A percentile compares a stretch with the other conserved stretches of the same genome.
Conservation (phyloP, 305 asterid genomes). For the Petunia hybrid region DNA sequence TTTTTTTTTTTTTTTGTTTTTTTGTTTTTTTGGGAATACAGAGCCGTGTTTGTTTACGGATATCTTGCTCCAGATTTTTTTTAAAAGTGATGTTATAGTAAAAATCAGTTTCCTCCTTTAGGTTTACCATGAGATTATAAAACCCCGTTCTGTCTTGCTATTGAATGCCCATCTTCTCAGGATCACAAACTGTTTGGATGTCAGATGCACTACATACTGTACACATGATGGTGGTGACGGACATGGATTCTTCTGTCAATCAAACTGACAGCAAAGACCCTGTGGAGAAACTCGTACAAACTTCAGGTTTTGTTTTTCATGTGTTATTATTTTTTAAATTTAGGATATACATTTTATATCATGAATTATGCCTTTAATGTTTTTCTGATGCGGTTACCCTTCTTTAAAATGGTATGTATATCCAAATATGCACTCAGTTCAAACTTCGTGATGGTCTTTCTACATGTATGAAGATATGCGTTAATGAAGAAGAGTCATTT, state of each 20-base stretch:
- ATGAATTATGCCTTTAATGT: conserved; percentile 6
- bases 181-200: conserved; percentile 68
- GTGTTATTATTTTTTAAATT: conserved; percentile 24
- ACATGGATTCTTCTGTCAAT: conserved; percentile 51
- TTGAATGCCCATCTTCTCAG: conserved; percentile 54
- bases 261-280: conserved; percentile 52
- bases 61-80: conserved; percentile 5
- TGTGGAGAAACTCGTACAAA: conserved; percentile 46
- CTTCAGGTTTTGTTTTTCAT: conserved; percentile 57
- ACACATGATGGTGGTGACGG: conserved; percentile 63
- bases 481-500: neutral
- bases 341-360: neutral
- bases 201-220: conserved; percentile 83
- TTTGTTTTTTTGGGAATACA: neutral
- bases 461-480: neutral
- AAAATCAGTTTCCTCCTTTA: neutral
- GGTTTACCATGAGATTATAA: neutral
- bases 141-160: neutral
- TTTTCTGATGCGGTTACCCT: conserved; percentile 12
- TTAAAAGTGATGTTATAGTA: conserved; percentile 18
- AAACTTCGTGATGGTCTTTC: neutral
- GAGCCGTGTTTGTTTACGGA: neutral
- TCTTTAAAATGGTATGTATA: neutral
- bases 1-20: neutral
- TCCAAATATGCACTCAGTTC: neutral